phyloP scores from a whole-genome alignment of 2,329 filamentous ascomycete genomes.

The Ramularia collo-cygni region DNA sequence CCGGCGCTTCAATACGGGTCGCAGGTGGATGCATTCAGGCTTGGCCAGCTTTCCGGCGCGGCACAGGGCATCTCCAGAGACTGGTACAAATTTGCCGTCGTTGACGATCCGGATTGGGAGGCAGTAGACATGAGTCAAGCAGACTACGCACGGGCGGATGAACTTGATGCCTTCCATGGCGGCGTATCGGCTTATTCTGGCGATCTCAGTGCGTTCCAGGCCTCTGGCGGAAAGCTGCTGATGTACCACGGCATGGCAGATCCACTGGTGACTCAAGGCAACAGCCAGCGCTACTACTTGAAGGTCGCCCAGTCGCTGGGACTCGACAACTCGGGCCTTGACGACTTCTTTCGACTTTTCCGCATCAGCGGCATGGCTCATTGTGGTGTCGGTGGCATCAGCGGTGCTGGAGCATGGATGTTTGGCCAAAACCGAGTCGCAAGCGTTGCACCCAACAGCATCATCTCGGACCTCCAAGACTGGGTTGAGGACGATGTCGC shows the following conservation, averaged over 20 bases:
- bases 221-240: slow-evolving; percentile 40
- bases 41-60: slow-evolving; percentile 35
- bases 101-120: slow-evolving; percentile 39
- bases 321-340: slow-evolving; percentile 32
- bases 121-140: slow-evolving; percentile 31
- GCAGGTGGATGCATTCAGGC: slow-evolving; percentile 33
- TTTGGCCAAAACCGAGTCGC: slow-evolving; percentile 33
- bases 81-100: slow-evolving; percentile 46
- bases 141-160: slow-evolving; percentile 37
- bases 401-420: slow-evolving; percentile 38
- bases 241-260: slow-evolving; percentile 39
- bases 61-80: slow-evolving; percentile 40
- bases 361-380: slow-evolving; percentile 47
- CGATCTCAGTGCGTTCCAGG: slow-evolving; percentile 33
- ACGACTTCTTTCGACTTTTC: slow-evolving; percentile 44
- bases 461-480: slow-evolving; percentile 40
- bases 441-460: slow-evolving; percentile 34
- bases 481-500: slow-evolving; percentile 31
- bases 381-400: slow-evolving; percentile 39
- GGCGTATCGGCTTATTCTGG: slow-evolving; percentile 36
- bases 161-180: slow-evolving; percentile 35
- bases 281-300: slow-evolving; percentile 44
- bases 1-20: slow-evolving; percentile 46
- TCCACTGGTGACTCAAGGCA: slow-evolving; percentile 39
- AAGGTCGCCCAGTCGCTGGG: slow-evolving; percentile 37